Base-by-base conservation (phyloP, 2,329 filamentous ascomycete genomes). In the Knufia petricola region DNA sequence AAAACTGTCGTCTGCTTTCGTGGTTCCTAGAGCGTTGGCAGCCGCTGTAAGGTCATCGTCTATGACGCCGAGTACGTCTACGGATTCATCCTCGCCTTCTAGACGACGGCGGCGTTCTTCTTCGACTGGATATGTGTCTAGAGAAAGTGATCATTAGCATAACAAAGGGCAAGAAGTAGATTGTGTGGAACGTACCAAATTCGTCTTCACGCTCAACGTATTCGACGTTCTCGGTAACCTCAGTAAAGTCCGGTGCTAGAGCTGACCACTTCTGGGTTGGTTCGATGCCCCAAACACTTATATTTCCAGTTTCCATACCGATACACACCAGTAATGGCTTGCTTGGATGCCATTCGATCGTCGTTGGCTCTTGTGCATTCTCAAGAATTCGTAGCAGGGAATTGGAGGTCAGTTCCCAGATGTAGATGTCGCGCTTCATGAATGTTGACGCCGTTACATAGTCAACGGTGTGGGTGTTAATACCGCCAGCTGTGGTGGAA, bases 221-320 rank as follows among this genome's bases (percentile, higher is more conserved):
- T 64, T 96, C 87, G 19, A 95, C 88, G 59, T 98, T 98, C 67
- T 98, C 92, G 67, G 98, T 92, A 12, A 98, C 88, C 66, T 98
- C 92, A 34, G 83, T 85, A 66, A 98, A 98, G 66, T 98, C 94
- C 0, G 92, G 92, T 4, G 94, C 94, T 24, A 98, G 76, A 1
- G 92, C 90, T 13, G 89, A 95, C 94, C 92, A 98, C 59, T 92
- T 85, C 63, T 98, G 94, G 8, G 92, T 90, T 48, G 87, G 92
- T 34, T 90, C 82, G 48, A 95, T 92, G 3, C 87, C 90, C 92
- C 92, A 98, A 28, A 95, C 85, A 69, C 94, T 95, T 62, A 98
- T 87, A 48, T 86, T 81, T 4, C 92, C 92, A 0, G 86, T 90
- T 66, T 98, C 94, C 3, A 96, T 75, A 2, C 92, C 90, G 55